Evolutionary conservation across 805 yeast genomes (phyloP), one percentile per base, ranked within the genome.

Genomic region (Pichia gijzeniarum): DNA sequence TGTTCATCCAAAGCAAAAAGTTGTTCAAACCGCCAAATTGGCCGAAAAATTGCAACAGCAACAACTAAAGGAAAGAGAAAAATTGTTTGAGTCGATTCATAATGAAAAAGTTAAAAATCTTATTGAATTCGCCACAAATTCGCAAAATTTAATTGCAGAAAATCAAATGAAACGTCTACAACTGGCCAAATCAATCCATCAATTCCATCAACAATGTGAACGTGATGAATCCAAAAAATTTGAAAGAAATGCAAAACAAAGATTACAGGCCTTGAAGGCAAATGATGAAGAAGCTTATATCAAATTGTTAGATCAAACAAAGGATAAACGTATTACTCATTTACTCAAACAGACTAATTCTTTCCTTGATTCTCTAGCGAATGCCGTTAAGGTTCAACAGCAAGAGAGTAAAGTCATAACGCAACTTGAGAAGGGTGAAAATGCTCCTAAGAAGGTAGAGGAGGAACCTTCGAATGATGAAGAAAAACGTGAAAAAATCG

Each of bases 201-300:
- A 67, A 52, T 74, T 69, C 65, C 88, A 82, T 54, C 68, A 66
- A 48, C 65, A 67, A 46, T 72, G 79, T 21, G 93, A 84, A 60
- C 80, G 77, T 60, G 95, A 85, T 46, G 93, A 85, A 63, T 77
- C 79, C 50, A 83, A 76, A 67, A 76, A 82, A 62, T 65, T 82
- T 50, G 93, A 85, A 63, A 79, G 77, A 60, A 85, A 81, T 25
- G 95, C 95, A n/a, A 85, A 82, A 59, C 90, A 84, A 61, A 83
- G 95, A 77, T 75, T 85, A 65, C 89, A 82, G 58, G 93, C 93
- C 25, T 76, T 85, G 71, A 84, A 82, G 63, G 85, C 90, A 16
- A 85, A 85, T 61, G 95, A 85, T 69, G 95, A 85, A 64, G 95
- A 85, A 60, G 93, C 93, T 2, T 85, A 85, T 68, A 75, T 85